Percentiles rank a stretch among this genome's conserved stretches.
Conservation (phyloP, 2,329 filamentous ascomycete genomes). For the Sclerotinia nivalis region DNA sequence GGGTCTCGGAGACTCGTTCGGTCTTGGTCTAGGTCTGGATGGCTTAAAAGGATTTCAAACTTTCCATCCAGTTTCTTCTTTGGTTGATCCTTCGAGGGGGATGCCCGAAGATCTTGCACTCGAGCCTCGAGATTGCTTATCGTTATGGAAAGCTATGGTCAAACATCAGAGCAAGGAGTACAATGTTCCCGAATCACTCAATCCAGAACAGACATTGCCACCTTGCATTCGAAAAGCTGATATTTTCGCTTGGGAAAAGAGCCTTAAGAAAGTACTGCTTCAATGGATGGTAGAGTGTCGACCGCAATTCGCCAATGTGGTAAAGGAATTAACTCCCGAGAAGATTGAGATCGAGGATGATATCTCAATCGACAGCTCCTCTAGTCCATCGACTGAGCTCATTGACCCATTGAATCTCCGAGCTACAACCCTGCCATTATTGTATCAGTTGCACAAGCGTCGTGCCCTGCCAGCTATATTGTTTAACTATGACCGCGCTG, state of each 20-base stretch:
- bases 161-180: conserved; percentile 55
- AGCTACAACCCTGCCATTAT: conserved; percentile 55
- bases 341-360: conserved; percentile 21
- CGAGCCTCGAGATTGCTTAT: conserved; percentile 70
- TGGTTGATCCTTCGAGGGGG: conserved; percentile 61
- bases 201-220: conserved; percentile 52
- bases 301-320: conserved; percentile 48
- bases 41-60: conserved; percentile 37
- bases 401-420: conserved; percentile 42
- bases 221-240: conserved; percentile 62
- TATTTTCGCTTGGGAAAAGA: conserved; percentile 64
- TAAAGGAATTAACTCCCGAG: conserved; percentile 48
- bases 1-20: conserved; percentile 42
- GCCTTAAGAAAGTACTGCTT: conserved; percentile 58
- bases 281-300: conserved; percentile 58
- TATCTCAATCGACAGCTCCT: conserved; percentile 21
- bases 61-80: conserved; percentile 65
- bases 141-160: conserved; percentile 64
- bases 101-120: conserved; percentile 68
- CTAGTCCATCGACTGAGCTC: conserved; percentile 28
- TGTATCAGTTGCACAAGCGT: conserved; percentile 60
- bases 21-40: conserved; percentile 49
- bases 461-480: conserved; percentile 71
- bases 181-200: conserved; percentile 51
- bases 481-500: conserved; percentile 72